phyloP scores from a whole-genome alignment of 139 green algal species.

The Chlorella sorokiniana region DNA sequence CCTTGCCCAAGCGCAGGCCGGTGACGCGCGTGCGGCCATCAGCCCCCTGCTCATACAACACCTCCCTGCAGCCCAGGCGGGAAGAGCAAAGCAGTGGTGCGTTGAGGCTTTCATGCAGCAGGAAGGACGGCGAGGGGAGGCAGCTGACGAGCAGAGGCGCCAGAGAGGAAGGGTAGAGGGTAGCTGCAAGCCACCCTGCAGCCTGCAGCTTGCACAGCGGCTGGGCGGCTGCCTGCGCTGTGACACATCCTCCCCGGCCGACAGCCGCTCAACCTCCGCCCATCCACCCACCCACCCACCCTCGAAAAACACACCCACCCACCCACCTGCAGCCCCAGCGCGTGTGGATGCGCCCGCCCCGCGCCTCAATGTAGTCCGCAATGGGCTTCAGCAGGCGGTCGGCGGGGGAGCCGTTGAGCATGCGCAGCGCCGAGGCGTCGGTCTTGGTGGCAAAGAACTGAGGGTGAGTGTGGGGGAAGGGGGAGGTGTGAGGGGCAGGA shows the following conservation, averaged over 20 bases:
- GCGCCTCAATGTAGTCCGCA: conserved; percentile 84
- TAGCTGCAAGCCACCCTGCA: too few relatives aligned
- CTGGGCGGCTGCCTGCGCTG: too few relatives aligned
- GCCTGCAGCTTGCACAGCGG: too few relatives aligned
- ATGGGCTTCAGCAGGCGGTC: conserved; percentile 90
- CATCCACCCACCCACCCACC: background rate
- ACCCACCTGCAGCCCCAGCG: conserved; percentile 74
- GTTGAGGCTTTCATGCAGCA: background rate
- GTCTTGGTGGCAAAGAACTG: conserved; percentile 99
- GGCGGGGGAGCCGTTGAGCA: conserved; percentile 92
- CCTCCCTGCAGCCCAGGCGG: conserved; percentile 65
- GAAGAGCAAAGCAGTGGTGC: background rate
- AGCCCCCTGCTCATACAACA: conserved; percentile 76
- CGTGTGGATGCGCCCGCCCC: conserved; percentile 85
- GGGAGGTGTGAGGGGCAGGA: background rate
- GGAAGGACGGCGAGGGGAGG: too few relatives aligned
- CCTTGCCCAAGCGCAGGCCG: conserved; percentile 72
- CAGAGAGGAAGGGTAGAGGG: too few relatives aligned
- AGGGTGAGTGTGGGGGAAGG: background rate
- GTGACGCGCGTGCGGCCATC: conserved; percentile 74
- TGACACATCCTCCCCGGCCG: too few relatives aligned
- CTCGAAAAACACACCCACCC: background rate
- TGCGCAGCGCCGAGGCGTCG: conserved; percentile 91
- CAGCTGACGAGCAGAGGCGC: too few relatives aligned
- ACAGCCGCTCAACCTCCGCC: background rate